Evolutionary conservation across 345 rosid species (phyloP).

Genomic region (Adansonia digitata): DNA sequence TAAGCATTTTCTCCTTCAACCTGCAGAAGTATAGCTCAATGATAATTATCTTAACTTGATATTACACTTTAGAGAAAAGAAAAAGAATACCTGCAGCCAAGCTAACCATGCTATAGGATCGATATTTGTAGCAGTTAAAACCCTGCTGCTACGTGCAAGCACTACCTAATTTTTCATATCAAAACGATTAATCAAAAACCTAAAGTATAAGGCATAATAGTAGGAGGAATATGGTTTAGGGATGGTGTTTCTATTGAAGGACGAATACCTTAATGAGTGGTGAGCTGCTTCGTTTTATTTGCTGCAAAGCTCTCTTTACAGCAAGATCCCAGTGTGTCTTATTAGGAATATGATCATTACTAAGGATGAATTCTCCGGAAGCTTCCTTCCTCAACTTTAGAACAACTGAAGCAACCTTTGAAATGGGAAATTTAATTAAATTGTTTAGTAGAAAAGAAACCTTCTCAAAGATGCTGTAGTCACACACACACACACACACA

Average conservation of each 20-base stretch:
- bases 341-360: conserved; percentile 55
- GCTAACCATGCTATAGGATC: conserved; percentile 83
- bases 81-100: conserved; percentile 57
- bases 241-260: not conserved
- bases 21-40: conserved; percentile 30
- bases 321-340: conserved; percentile 56
- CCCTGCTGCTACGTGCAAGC: conserved; percentile 76
- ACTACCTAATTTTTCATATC: conserved; percentile 56
- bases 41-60: not conserved
- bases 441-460: not conserved
- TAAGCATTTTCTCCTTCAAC: conserved; percentile 78
- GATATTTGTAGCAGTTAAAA: conserved; percentile 54
- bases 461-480: not conserved
- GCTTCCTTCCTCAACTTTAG: conserved; percentile 38
- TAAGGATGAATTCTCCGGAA: conserved; percentile 43
- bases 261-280: conserved; percentile 54
- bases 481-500: too few relatives aligned
- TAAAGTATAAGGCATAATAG: not conserved
- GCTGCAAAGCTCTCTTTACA: conserved; percentile 58
- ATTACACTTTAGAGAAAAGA: not conserved
- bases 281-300: conserved; percentile 45
- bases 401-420: conserved; percentile 56
- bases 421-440: not conserved
- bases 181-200: not conserved
- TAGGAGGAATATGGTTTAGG: not conserved